Percentiles rank a stretch among this genome's conserved stretches.
Evolutionary conservation across 768 basidiomycete genomes (phyloP).

Genomic region (Paxillus rubicundulus): DNA sequence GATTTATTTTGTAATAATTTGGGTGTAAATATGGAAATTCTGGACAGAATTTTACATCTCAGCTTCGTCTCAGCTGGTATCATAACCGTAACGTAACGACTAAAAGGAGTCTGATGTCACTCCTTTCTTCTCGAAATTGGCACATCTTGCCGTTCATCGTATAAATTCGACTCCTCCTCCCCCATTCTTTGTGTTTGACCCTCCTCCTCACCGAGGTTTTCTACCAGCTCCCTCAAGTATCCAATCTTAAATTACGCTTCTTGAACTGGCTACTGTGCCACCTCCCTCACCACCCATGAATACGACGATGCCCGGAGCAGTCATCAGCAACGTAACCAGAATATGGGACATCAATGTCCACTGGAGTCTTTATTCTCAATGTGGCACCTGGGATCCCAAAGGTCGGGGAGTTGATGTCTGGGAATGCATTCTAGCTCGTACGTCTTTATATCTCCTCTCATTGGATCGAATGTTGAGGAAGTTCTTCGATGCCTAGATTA

Average conservation of each 20-base stretch:
- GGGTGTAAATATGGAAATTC: slow-evolving; percentile 12
- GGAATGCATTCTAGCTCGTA: slow-evolving; percentile 72
- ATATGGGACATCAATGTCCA: slow-evolving; percentile 69
- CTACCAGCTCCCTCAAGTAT: background rate
- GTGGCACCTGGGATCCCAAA: slow-evolving; percentile 68
- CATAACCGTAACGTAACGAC: slow-evolving; percentile 21
- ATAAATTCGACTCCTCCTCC: slow-evolving; percentile 26
- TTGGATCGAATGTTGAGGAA: slow-evolving; percentile 1
- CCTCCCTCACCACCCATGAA: slow-evolving; percentile 12
- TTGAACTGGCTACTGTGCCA: background rate
- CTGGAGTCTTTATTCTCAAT: slow-evolving; percentile 65
- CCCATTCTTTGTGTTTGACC: slow-evolving; percentile 6
- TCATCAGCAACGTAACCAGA: slow-evolving; percentile 63
- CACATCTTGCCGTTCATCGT: slow-evolving; percentile 20
- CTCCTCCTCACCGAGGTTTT: slow-evolving; percentile 2
- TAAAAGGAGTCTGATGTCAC: slow-evolving; percentile 32
- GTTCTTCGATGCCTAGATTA: slow-evolving; percentile 45
- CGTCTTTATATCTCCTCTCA: slow-evolving; percentile 28
- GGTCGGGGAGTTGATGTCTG: slow-evolving; percentile 70
- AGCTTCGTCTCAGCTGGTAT: slow-evolving; percentile 22
- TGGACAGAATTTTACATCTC: slow-evolving; percentile 16
- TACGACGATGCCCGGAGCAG: slow-evolving; percentile 22
- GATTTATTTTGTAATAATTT: slow-evolving; percentile 6
- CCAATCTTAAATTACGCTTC: background rate
- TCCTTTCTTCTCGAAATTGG: slow-evolving; percentile 30